A percentile compares a stretch with the other conserved stretches of the same genome.
These are phyloP conservation scores for Paracoccidioides brasiliensis DNA, from an alignment of 2,329 filamentous ascomycete species.

Conservation along the genomic window DNA sequence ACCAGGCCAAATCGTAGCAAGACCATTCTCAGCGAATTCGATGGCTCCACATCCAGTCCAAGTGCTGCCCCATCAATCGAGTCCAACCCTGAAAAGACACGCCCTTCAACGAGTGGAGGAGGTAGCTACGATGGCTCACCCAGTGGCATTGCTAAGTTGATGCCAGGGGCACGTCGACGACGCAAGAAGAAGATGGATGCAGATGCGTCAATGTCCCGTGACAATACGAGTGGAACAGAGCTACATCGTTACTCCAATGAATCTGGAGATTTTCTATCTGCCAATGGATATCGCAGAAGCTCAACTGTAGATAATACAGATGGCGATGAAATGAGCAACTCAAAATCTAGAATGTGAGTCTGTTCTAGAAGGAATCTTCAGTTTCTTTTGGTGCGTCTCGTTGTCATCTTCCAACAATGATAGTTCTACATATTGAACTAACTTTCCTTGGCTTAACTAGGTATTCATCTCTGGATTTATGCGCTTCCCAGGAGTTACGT, in stretches of 20 bases:
- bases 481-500: too few relatives aligned
- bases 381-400: too few relatives aligned
- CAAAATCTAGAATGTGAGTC: conserved; percentile 30
- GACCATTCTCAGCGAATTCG: conserved; percentile 24
- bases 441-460: not conserved
- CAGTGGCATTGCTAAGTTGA: conserved; percentile 41
- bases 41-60: conserved; percentile 15
- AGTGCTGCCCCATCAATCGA: conserved; percentile 27
- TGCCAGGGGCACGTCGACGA: conserved; percentile 25
- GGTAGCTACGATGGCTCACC: conserved; percentile 24
- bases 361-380: not conserved
- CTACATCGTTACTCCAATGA: not conserved
- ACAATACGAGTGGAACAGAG: conserved; percentile 9
- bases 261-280: not conserved
- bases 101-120: conserved; percentile 27
- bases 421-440: not conserved
- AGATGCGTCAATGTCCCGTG: conserved; percentile 11
- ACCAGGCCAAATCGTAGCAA: conserved; percentile 25
- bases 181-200: conserved; percentile 32
- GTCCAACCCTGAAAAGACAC: conserved; percentile 26
- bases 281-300: not conserved
- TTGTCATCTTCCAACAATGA: not conserved
- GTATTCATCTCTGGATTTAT: not conserved
- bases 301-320: not conserved
- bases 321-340: conserved; percentile 15